A percentile compares a stretch with the other conserved stretches of the same genome.
phyloP scores from a whole-genome alignment of 164 flowering plant genomes.

The Magnolia sinica region DNA sequence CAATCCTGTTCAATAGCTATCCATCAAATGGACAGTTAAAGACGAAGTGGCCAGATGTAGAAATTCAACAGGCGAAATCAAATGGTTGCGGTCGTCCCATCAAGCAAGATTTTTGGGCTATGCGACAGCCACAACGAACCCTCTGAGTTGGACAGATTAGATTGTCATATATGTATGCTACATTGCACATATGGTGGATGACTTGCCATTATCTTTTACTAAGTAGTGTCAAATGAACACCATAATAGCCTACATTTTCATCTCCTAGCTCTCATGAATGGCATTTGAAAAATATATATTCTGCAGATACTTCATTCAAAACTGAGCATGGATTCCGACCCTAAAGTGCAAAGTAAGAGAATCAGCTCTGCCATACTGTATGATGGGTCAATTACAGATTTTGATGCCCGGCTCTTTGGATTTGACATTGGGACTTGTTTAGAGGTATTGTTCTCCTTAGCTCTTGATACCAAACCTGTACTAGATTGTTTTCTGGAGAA shows the following conservation, averaged over 20 bases:
- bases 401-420: slow-evolving; percentile 66
- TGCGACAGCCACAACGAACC: neutral
- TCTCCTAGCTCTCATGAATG: neutral
- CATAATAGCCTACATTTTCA: neutral
- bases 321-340: slow-evolving; percentile 34
- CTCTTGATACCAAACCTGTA: neutral
- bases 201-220: too few species aligned
- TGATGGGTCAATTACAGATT: slow-evolving; percentile 76
- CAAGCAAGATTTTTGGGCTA: neutral
- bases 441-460: slow-evolving; percentile 50
- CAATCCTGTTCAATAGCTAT: neutral
- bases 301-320: slow-evolving; percentile 76
- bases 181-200: too few species aligned
- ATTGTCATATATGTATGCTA: too few species aligned
- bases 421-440: slow-evolving; percentile 92
- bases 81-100: neutral
- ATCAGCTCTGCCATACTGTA: slow-evolving; percentile 61
- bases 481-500: neutral
- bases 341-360: slow-evolving; percentile 17
- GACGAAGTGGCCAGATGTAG: neutral
- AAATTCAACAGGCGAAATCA: neutral
- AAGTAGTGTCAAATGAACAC: too few species aligned
- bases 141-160: too few species aligned
- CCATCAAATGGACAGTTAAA: too few species aligned
- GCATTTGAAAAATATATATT: too few species aligned